Evolutionary conservation across 192 early-diverging fungal species (phyloP).

Genomic region (Coemansia sp.): DNA sequence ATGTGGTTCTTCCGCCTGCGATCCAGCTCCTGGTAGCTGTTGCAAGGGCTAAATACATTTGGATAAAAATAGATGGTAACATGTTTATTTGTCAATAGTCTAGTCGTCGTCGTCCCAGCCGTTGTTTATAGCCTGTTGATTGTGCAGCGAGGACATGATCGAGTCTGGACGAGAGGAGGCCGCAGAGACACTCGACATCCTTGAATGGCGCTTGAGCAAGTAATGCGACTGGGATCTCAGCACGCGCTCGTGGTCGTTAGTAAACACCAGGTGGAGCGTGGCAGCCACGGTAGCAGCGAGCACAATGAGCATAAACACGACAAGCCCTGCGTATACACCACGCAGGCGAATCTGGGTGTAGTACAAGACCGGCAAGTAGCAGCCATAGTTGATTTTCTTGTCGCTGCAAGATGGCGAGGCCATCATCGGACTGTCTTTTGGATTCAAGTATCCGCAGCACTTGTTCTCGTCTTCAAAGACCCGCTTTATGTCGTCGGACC

Average conservation of each 20-base stretch:
- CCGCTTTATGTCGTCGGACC: slow-evolving; percentile 30
- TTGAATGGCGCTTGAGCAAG: slow-evolving; percentile 7
- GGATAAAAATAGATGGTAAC: too few species aligned
- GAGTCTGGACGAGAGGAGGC: neutral
- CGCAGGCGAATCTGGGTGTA: slow-evolving; percentile 29
- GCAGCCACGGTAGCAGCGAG: slow-evolving; percentile 18
- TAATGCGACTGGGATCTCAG: slow-evolving; percentile 18
- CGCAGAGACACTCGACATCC: neutral
- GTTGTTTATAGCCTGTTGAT: neutral
- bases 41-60: neutral
- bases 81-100: too few species aligned
- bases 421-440: slow-evolving; percentile 16
- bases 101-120: neutral
- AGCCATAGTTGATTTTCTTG: slow-evolving; percentile 18
- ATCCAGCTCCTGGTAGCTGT: neutral
- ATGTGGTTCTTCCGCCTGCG: neutral
- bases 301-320: slow-evolving; percentile 26
- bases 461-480: slow-evolving; percentile 20
- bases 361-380: slow-evolving; percentile 30
- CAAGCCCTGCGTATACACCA: slow-evolving; percentile 36
- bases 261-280: slow-evolving; percentile 23
- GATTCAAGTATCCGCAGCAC: slow-evolving; percentile 44
- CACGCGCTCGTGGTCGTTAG: slow-evolving; percentile 17
- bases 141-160: neutral
- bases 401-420: slow-evolving; percentile 21